Conservation (phyloP, 192 early-diverging fungal species). For the Coemansia sp. region DNA sequence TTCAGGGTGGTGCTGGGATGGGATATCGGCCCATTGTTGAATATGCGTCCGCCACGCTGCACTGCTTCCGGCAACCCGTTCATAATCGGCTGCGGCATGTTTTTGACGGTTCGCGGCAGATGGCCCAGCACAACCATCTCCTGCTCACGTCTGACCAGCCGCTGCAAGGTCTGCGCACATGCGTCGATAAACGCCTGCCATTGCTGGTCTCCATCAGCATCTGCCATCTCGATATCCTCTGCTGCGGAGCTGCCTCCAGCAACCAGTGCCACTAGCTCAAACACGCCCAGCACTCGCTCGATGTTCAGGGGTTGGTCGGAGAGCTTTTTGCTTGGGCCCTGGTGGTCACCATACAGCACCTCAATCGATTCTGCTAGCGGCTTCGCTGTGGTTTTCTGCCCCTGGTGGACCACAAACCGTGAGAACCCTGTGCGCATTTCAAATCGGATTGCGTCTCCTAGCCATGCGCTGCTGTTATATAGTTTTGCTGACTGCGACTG, state of each 20-base stretch:
- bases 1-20: background rate
- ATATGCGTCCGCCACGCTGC: conserved; percentile 31
- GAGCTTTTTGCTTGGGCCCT: conserved; percentile 13
- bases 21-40: conserved; percentile 32
- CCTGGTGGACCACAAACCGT: conserved; percentile 16
- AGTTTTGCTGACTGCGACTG: conserved; percentile 15
- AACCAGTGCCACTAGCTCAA: conserved; percentile 16
- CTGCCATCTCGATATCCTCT: conserved; percentile 13
- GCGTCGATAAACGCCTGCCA: conserved; percentile 21
- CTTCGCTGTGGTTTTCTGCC: conserved; percentile 4
- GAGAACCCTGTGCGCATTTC: conserved; percentile 48
- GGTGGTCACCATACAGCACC: conserved; percentile 29
- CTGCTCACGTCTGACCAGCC: conserved; percentile 38
- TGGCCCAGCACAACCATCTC: conserved; percentile 35
- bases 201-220: background rate
- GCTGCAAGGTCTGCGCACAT: conserved; percentile 20
- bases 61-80: conserved; percentile 38
- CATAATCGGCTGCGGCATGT: conserved; percentile 47
- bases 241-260: background rate
- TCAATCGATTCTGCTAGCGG: conserved; percentile 29
- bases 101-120: conserved; percentile 34
- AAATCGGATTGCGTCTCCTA: conserved; percentile 26
- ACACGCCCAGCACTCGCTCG: conserved; percentile 23
- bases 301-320: conserved; percentile 36
- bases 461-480: conserved; percentile 16